Conservation (phyloP, 345 rosid genomes). For the Eucalyptus paniculata region DNA sequence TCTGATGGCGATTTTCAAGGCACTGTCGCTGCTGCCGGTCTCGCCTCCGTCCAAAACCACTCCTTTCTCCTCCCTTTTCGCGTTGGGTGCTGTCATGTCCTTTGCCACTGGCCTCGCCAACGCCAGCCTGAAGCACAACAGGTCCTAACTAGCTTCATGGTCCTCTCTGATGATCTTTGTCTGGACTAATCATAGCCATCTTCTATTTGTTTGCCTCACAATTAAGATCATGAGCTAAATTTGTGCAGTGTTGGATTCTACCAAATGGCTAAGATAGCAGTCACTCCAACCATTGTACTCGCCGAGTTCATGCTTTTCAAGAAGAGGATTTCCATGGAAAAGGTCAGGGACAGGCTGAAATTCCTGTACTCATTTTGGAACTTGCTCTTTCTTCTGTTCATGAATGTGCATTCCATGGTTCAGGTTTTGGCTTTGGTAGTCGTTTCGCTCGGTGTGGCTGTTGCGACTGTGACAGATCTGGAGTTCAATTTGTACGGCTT, state of each 20-base stretch:
- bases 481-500: constrained; percentile 81
- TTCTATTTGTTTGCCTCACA: neutral
- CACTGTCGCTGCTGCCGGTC: constrained; percentile 63
- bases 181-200: neutral
- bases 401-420: neutral
- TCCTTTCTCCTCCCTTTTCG: constrained; percentile 70
- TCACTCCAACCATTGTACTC: constrained; percentile 87
- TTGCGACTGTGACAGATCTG: constrained; percentile 83
- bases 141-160: constrained; percentile 16
- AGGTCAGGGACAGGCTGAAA: constrained; percentile 21
- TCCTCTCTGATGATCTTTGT: neutral
- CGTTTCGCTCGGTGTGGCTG: constrained; percentile 81
- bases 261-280: constrained; percentile 97
- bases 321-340: constrained; percentile 50
- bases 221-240: neutral
- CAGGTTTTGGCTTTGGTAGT: constrained; percentile 63
- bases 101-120: constrained; percentile 96
- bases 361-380: neutral
- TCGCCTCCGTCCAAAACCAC: constrained; percentile 80
- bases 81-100: constrained; percentile 82
- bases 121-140: constrained; percentile 82
- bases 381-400: neutral
- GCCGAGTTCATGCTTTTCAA: constrained; percentile 62
- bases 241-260: constrained; percentile 81
- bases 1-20: constrained; percentile 64